Base-by-base conservation (phyloP, 1,284 basidiomycete genomes). In the Malassezia brasiliensis region DNA sequence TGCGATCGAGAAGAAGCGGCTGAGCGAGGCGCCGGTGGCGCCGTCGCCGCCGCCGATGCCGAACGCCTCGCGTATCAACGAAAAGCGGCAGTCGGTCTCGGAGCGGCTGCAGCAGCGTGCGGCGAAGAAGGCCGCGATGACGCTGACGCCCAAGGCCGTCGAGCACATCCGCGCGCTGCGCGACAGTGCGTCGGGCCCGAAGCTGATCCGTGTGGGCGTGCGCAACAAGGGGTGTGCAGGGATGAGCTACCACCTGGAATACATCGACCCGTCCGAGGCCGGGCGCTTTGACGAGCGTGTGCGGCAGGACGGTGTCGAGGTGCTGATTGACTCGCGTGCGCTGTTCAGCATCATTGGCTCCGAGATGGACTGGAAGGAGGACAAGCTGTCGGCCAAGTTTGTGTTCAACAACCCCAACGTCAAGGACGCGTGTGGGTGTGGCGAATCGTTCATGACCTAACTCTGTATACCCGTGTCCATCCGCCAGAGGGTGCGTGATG, bases 171-270 rank as follows among this genome's bases (percentile, higher is more conserved):
- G 64, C 32, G 60, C 79, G 10, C 80, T 98, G 20, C 77, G 89
- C 56, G 80, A 80, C 37, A 83, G 85, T 15, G 87, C 88, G 20
- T 83, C 83, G n/a, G 70, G 65, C 17, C 90, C 91, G 1, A 88
- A 90, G 71, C 81, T 94, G 54, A 86, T 99, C 59, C 86, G 93
- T 8, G 89, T 99, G 59, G 89, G 90, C 32, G 90, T 98, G 44
- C 84, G 86, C 67, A 94, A 96, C 77, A 96, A 96, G 77, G 94
- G 94, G n/a, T 99, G 94, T 76, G 94, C 94, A 0, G 94, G 94
- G 7, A 83, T 99, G 76, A 86, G 88, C 28, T 99, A 99, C 77
- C 88, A 98, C 75, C 82, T 98, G 51, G 93, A 98, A 70, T 99
- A 98, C 76, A 89, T 96, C 53, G 52, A 52, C 32, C 68, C 69